A percentile compares a stretch with the other conserved stretches of the same genome.
Conservation (phyloP, 2,329 filamentous ascomycete genomes). For the Fusarium torreyae region DNA sequence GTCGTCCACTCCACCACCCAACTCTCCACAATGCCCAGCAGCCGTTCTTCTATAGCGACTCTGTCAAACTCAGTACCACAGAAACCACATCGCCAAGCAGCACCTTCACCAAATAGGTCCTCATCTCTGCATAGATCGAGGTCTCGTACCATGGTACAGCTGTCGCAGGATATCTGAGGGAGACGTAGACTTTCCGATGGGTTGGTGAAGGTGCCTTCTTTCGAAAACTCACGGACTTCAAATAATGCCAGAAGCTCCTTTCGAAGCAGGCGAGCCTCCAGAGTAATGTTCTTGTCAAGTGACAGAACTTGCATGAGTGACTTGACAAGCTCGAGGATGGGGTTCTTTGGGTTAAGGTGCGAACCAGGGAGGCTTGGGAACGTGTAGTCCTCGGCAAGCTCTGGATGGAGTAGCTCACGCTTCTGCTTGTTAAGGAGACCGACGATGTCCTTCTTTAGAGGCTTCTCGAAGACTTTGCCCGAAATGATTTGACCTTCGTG, state of each 20-base stretch:
- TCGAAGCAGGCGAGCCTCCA: slow-evolving; percentile 89
- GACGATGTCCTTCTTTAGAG: slow-evolving; percentile 89
- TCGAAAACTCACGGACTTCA: slow-evolving; percentile 93
- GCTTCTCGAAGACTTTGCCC: slow-evolving; percentile 87
- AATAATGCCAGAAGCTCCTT: slow-evolving; percentile 92
- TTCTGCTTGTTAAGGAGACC: slow-evolving; percentile 88
- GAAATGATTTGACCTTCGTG: slow-evolving; percentile 77
- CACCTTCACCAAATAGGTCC: slow-evolving; percentile 71
- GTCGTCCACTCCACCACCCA: slow-evolving; percentile 85
- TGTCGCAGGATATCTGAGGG: slow-evolving; percentile 84
- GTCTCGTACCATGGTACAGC: slow-evolving; percentile 90
- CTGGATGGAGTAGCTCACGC: slow-evolving; percentile 89
- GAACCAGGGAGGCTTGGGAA: slow-evolving; percentile 87
- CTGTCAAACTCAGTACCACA: slow-evolving; percentile 84
- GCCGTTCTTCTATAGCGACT: slow-evolving; percentile 85
- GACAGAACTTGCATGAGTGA: slow-evolving; percentile 91
- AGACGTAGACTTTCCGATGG: slow-evolving; percentile 83
- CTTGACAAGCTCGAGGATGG: slow-evolving; percentile 92
- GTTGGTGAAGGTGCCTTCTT: slow-evolving; percentile 89
- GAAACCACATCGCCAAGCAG: slow-evolving; percentile 82
- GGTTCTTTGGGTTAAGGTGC: slow-evolving; percentile 70
- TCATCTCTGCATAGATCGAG: slow-evolving; percentile 94
- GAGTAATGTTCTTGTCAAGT: slow-evolving; percentile 89
- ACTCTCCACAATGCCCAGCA: slow-evolving; percentile 83
- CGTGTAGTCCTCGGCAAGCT: slow-evolving; percentile 87